Evolutionary conservation across 2,329 filamentous ascomycete species (phyloP).

Genomic region (Colletotrichum tropicale): DNA sequence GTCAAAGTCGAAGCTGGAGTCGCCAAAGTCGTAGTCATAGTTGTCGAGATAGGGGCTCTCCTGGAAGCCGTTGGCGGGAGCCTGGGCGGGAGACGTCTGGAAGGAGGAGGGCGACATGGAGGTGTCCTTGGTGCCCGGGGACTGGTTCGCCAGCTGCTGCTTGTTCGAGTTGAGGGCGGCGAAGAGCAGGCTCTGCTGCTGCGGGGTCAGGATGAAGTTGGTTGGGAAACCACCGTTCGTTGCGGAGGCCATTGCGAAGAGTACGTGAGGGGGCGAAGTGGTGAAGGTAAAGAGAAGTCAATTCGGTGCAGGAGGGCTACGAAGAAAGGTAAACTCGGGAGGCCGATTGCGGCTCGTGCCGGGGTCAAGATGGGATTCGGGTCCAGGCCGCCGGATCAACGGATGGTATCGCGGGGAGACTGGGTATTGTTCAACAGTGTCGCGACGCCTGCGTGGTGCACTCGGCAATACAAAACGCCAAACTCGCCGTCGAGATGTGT

Average conservation of each 20-base stretch:
- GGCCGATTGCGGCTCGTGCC: slow-evolving; percentile 21
- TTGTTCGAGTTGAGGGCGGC: slow-evolving; percentile 78
- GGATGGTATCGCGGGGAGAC: background rate
- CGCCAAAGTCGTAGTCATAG: slow-evolving; percentile 80
- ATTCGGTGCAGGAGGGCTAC: slow-evolving; percentile 2
- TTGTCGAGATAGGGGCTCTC: slow-evolving; percentile 82
- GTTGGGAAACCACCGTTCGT: slow-evolving; percentile 46
- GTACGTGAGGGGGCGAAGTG: background rate
- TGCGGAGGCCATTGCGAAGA: slow-evolving; percentile 54
- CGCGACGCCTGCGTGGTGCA: background rate
- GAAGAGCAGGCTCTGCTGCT: slow-evolving; percentile 78
- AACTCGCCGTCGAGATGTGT: background rate
- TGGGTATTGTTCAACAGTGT: background rate
- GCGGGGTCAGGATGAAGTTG: slow-evolving; percentile 73
- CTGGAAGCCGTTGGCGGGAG: slow-evolving; percentile 59
- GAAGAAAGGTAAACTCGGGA: background rate
- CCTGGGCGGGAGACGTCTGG: slow-evolving; percentile 52
- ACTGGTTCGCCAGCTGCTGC: slow-evolving; percentile 38
- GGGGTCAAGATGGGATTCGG: background rate
- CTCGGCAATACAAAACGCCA: background rate
- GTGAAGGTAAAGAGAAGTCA: background rate
- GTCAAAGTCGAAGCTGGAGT: slow-evolving; percentile 79
- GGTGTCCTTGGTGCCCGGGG: slow-evolving; percentile 39
- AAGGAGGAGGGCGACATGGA: slow-evolving; percentile 54
- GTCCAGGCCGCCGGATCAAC: slow-evolving; percentile 1